Percentiles rank a stretch among this genome's conserved stretches.
These are phyloP conservation scores for Eucalyptus leucophloia DNA, from an alignment of 345 rosid genomes.

Conservation along the genomic window DNA sequence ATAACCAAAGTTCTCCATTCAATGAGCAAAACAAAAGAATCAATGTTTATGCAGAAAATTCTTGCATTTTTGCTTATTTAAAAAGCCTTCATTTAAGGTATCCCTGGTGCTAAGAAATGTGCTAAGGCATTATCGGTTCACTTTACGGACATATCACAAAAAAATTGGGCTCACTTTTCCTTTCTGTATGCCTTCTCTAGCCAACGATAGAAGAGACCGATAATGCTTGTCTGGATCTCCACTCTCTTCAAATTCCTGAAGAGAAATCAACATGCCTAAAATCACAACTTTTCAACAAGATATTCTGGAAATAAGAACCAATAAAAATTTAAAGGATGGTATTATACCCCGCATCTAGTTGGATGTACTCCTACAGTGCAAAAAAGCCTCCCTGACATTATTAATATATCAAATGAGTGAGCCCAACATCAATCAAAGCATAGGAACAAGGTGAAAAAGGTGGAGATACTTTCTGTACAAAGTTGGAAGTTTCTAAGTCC, in stretches of 20 bases:
- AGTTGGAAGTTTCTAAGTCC: neutral
- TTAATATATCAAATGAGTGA: neutral
- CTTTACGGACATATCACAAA: neutral
- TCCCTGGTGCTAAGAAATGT: neutral
- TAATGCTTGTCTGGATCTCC: slow-evolving; percentile 86
- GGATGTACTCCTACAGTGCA: slow-evolving; percentile 98
- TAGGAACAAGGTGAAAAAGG: neutral
- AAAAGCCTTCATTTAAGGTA: neutral
- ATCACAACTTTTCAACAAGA: neutral
- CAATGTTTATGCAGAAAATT: neutral
- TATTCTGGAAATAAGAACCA: neutral
- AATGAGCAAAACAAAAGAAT: neutral
- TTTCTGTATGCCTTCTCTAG: slow-evolving; percentile 73
- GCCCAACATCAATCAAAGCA: neutral
- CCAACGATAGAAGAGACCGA: slow-evolving; percentile 66
- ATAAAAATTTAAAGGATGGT: neutral
- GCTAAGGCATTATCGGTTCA: neutral
- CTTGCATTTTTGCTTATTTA: neutral
- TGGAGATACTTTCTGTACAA: neutral
- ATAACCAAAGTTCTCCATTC: neutral
- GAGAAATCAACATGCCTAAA: neutral
- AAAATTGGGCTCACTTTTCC: slow-evolving; percentile 54
- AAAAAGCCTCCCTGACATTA: slow-evolving; percentile 63
- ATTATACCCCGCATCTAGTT: slow-evolving; percentile 74
- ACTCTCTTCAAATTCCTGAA: slow-evolving; percentile 84